These are phyloP conservation scores for Micractinium conductrix DNA, from an alignment of 139 green algal species.

Conservation along the genomic window DNA sequence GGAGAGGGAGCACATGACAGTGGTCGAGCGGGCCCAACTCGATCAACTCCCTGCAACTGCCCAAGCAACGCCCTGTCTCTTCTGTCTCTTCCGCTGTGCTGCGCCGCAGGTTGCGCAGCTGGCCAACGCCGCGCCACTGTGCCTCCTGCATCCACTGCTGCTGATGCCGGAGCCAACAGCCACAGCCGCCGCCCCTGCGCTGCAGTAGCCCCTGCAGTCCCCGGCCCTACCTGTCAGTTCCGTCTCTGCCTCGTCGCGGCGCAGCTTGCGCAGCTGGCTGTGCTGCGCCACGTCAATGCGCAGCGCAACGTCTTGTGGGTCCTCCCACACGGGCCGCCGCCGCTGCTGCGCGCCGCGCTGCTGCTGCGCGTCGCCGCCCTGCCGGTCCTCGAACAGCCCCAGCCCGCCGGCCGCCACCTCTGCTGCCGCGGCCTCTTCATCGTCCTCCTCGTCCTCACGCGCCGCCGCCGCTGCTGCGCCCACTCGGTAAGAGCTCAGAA, in stretches of 20 bases:
- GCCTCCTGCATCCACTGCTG: no score
- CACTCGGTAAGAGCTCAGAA: conserved; percentile 10
- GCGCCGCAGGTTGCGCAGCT: neutral
- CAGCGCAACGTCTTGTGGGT: conserved; percentile 65
- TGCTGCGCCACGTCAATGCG: conserved; percentile 60
- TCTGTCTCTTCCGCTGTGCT: no score
- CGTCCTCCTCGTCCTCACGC: neutral
- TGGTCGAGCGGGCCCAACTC: no score
- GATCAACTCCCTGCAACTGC: no score
- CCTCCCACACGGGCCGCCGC: conserved; percentile 65
- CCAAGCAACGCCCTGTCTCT: no score
- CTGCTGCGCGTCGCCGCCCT: neutral
- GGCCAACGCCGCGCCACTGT: no score
- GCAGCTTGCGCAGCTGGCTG: conserved; percentile 73
- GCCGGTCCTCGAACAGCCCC: conserved; percentile 33
- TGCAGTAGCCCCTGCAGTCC: no score
- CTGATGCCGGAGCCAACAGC: no score
- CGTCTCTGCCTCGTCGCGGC: conserved; percentile 60
- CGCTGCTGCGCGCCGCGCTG: neutral
- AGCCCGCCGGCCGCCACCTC: neutral
- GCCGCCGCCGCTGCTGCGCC: neutral
- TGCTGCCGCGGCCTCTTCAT: neutral
- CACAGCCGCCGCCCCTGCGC: no score
- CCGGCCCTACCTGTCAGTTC: conserved; percentile 48
- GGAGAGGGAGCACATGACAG: no score